A percentile compares a stretch with the other conserved stretches of the same genome.
Conservation (phyloP, 768 basidiomycete genomes). For the Xerocomus potaroensis region DNA sequence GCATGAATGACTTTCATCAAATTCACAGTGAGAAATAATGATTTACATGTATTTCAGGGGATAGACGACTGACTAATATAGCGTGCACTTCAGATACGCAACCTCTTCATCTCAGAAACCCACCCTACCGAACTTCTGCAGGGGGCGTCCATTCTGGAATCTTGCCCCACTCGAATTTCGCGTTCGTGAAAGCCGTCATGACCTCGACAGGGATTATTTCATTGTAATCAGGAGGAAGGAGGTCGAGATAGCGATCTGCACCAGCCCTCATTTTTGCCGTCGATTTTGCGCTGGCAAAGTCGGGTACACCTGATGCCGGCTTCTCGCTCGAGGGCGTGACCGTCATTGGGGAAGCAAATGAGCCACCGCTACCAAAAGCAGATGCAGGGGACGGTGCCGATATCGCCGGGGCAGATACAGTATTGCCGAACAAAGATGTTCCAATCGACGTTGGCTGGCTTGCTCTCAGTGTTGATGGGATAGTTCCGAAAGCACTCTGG, state of each 20-base stretch:
- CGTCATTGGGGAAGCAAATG: slow-evolving; percentile 30
- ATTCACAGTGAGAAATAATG: too few relatives aligned
- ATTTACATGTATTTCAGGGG: too few relatives aligned
- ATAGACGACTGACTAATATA: too few relatives aligned
- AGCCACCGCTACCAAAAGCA: slow-evolving; percentile 14
- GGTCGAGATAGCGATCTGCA: slow-evolving; percentile 49
- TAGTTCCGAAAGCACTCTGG: slow-evolving; percentile 20
- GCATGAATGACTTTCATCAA: too few relatives aligned
- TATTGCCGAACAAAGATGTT: slow-evolving; percentile 13
- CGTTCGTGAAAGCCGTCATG: slow-evolving; percentile 49
- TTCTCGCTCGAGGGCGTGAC: slow-evolving; percentile 20
- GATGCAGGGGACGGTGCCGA: slow-evolving; percentile 16
- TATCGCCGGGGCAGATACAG: slow-evolving; percentile 16
- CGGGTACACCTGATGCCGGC: slow-evolving; percentile 23
- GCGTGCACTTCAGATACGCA: not conserved
- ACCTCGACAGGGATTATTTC: slow-evolving; percentile 48
- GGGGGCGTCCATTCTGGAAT: slow-evolving; percentile 78
- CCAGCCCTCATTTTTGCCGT: slow-evolving; percentile 39
- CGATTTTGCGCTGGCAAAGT: slow-evolving; percentile 33
- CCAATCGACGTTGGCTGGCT: slow-evolving; percentile 27
- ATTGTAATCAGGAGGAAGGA: slow-evolving; percentile 58
- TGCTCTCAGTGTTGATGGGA: slow-evolving; percentile 14
- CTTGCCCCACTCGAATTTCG: slow-evolving; percentile 63
- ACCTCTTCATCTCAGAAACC: too few relatives aligned
- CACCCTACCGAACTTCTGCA: slow-evolving; percentile 45